These are phyloP conservation scores for Dothiorella sarmentorum DNA, from an alignment of 2,329 filamentous ascomycete genomes.

Conservation along the genomic window DNA sequence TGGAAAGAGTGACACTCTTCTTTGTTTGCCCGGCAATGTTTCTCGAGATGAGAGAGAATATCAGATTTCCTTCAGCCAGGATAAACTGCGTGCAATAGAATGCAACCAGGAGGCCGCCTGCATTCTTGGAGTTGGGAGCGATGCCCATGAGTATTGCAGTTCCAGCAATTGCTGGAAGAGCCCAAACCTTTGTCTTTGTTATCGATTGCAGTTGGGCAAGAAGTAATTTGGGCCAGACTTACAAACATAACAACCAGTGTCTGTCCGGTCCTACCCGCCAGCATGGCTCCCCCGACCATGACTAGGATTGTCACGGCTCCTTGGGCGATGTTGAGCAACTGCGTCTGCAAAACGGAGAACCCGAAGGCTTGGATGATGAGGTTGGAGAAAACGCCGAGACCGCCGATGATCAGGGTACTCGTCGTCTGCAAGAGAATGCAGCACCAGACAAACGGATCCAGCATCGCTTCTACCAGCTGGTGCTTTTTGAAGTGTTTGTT, in stretches of 20 bases:
- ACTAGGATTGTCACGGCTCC: conserved; percentile 27
- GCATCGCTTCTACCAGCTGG: conserved; percentile 26
- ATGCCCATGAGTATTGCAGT: conserved; percentile 26
- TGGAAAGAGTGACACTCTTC: conserved; percentile 20
- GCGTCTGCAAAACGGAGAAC: conserved; percentile 27
- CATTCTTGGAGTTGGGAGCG: conserved; percentile 21
- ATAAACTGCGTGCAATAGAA: conserved; percentile 31
- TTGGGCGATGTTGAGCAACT: conserved; percentile 31
- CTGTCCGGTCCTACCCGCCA: conserved; percentile 23
- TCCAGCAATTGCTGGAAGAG: conserved; percentile 23
- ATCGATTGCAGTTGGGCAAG: not conserved
- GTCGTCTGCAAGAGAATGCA: conserved; percentile 26
- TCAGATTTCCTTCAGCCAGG: conserved; percentile 24
- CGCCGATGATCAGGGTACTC: conserved; percentile 32
- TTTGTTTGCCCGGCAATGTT: conserved; percentile 25
- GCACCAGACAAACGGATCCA: conserved; percentile 26
- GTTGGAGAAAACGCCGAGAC: conserved; percentile 37
- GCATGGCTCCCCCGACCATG: conserved; percentile 26
- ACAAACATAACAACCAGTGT: conserved; percentile 26
- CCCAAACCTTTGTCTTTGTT: not conserved
- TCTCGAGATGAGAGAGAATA: conserved; percentile 21
- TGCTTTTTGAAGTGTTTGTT: conserved; percentile 21
- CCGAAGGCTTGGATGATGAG: conserved; percentile 31
- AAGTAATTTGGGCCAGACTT: conserved; percentile 18
- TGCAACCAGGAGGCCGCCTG: conserved; percentile 27